phyloP scores from a whole-genome alignment of 208 protist genomes.

The Trypanosoma caninum region DNA sequence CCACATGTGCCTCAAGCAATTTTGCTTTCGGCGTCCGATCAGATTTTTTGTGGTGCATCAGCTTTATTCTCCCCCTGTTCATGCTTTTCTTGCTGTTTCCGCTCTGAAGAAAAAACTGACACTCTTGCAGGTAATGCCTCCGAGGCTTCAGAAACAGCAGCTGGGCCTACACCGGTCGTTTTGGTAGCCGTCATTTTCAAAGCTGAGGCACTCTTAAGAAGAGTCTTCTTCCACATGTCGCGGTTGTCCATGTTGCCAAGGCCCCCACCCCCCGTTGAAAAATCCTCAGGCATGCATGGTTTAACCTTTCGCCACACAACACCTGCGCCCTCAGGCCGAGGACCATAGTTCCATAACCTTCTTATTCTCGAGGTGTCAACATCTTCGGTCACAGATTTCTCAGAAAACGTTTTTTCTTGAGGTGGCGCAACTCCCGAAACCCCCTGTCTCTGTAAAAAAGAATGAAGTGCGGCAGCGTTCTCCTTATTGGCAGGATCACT shows the following conservation, averaged over 20 bases:
- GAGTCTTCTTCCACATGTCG: slow-evolving; percentile 23
- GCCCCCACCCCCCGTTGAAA: neutral
- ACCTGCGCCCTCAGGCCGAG: slow-evolving; percentile 67
- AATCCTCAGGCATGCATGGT: slow-evolving; percentile 5
- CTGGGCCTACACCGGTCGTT: neutral
- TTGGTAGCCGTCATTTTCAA: neutral
- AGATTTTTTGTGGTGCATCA: too few species aligned
- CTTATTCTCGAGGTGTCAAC: neutral
- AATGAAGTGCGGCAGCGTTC: slow-evolving; percentile 40
- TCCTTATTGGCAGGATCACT: slow-evolving; percentile 59
- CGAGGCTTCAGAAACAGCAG: neutral
- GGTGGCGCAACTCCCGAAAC: neutral
- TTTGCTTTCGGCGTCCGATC: too few species aligned
- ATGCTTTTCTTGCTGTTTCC: neutral
- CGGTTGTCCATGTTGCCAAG: slow-evolving; percentile 27
- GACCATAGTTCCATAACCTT: slow-evolving; percentile 7
- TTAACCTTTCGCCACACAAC: slow-evolving; percentile 60
- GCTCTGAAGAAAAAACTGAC: too few species aligned
- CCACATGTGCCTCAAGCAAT: too few species aligned
- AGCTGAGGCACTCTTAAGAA: slow-evolving; percentile 12
- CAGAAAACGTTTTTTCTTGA: too few species aligned
- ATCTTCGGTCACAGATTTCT: neutral
- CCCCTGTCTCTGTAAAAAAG: slow-evolving; percentile 26
- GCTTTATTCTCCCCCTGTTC: neutral
- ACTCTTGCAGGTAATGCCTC: too few species aligned